Evolutionary conservation across 805 yeast genomes (phyloP).

Genomic region (Kluyveromyces aestuarii): DNA sequence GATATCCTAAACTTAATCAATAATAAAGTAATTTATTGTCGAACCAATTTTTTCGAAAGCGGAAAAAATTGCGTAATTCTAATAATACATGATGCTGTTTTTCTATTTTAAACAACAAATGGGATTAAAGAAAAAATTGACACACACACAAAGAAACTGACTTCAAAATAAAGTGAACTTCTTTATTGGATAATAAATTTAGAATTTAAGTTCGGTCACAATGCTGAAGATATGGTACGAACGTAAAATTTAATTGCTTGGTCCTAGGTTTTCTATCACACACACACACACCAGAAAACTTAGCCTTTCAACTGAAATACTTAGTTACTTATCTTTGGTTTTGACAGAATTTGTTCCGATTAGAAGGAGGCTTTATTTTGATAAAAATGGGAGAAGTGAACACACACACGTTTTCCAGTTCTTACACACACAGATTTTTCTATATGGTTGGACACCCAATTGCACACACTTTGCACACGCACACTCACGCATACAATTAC

Average conservation of each 20-base stretch:
- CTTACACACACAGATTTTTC: slow-evolving; percentile 2
- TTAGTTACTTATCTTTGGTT: background rate
- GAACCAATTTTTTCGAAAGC: background rate
- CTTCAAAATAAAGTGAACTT: background rate
- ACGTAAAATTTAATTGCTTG: background rate
- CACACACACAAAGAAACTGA: background rate
- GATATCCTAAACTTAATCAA: slow-evolving; percentile 4
- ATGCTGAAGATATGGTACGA: background rate
- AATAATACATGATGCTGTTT: slow-evolving; percentile 2
- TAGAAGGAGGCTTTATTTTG: background rate
- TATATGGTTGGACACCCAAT: slow-evolving; percentile 2
- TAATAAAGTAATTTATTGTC: slow-evolving; percentile 3
- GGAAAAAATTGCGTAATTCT: slow-evolving; percentile 2
- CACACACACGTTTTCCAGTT: background rate
- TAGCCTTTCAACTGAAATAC: background rate
- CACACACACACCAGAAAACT: slow-evolving; percentile 4
- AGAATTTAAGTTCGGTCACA: too few species aligned
- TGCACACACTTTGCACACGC: slow-evolving; percentile 5
- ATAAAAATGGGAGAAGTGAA: background rate
- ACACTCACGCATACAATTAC: slow-evolving; percentile 5
- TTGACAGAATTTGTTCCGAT: too few species aligned
- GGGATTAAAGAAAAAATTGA: slow-evolving; percentile 1
- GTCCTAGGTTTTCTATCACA: slow-evolving; percentile 2
- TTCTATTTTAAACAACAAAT: background rate
- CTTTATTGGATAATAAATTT: background rate